phyloP scores from a whole-genome alignment of 2,329 filamentous ascomycete genomes.

The Ophiostoma quercus region DNA sequence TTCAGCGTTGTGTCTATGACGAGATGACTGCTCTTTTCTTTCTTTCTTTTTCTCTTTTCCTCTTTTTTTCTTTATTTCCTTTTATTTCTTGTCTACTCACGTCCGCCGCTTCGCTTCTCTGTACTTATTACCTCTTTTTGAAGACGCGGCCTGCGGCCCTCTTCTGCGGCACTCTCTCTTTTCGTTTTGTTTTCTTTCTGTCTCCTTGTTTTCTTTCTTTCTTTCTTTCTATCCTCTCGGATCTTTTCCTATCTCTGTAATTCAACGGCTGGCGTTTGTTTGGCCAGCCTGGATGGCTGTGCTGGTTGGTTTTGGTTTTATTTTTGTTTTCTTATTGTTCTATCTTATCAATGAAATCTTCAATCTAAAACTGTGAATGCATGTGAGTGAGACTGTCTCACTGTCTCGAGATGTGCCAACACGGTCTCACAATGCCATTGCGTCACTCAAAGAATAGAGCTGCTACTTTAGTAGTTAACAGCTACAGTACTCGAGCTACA shows the following conservation, averaged over 20 bases:
- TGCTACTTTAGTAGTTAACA: too few relatives aligned
- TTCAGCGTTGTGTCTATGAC: neutral
- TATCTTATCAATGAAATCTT: too few relatives aligned
- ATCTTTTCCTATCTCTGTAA: constrained; percentile 17
- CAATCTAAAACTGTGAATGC: neutral
- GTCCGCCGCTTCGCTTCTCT: constrained; percentile 18
- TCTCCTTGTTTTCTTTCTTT: neutral
- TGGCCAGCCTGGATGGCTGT: constrained; percentile 10
- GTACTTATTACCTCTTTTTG: constrained; percentile 18
- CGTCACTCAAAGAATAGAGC: too few relatives aligned
- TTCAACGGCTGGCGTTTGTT: constrained; percentile 14
- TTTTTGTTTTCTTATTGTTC: neutral
- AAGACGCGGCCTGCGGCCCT: constrained; percentile 8
- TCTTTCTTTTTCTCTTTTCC: neutral
- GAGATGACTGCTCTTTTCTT: neutral
- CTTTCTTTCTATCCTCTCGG: neutral
- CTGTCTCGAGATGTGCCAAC: too few relatives aligned
- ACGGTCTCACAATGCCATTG: too few relatives aligned
- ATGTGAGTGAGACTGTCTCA: too few relatives aligned
- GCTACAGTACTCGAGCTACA: too few relatives aligned
- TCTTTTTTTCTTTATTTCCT: neutral
- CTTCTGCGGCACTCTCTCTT: neutral
- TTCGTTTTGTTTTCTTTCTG: constrained; percentile 6
- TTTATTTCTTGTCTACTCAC: neutral
- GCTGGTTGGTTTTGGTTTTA: constrained; percentile 7